phyloP scores from a whole-genome alignment of 2,329 filamentous ascomycete genomes.

The Fusarium continuum region DNA sequence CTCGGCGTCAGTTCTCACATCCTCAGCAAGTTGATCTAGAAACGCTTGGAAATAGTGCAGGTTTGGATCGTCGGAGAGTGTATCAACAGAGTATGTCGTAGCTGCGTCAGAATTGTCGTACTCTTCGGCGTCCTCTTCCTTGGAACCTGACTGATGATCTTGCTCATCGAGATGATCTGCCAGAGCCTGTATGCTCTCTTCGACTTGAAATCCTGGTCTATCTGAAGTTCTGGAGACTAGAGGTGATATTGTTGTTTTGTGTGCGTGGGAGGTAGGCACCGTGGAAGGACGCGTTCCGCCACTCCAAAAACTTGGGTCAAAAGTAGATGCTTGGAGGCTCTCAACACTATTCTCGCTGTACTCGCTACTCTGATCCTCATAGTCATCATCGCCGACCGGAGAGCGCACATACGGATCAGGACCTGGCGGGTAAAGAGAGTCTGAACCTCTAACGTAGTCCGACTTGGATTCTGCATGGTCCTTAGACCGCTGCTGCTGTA shows the following conservation, averaged over 20 bases:
- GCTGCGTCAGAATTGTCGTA: neutral
- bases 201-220: fast-evolving
- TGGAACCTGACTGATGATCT: neutral
- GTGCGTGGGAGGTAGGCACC: fast-evolving
- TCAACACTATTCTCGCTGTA: fast-evolving
- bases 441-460: too few relatives aligned
- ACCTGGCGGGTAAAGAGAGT: too few relatives aligned
- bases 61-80: neutral
- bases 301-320: neutral
- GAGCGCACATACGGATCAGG: too few relatives aligned
- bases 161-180: neutral
- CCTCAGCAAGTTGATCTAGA: neutral
- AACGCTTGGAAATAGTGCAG: neutral
- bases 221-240: fast-evolving
- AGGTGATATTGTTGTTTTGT: neutral
- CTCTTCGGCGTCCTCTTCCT: fast-evolving
- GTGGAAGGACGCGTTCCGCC: neutral
- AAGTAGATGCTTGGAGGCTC: neutral
- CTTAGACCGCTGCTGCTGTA: too few relatives aligned
- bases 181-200: neutral
- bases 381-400: too few relatives aligned
- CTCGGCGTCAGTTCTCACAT: fast-evolving
- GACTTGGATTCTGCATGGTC: too few relatives aligned
- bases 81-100: neutral
- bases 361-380: neutral